These are phyloP conservation scores for Casuarina glauca DNA, from an alignment of 306 rosid species.

Conservation along the genomic window DNA sequence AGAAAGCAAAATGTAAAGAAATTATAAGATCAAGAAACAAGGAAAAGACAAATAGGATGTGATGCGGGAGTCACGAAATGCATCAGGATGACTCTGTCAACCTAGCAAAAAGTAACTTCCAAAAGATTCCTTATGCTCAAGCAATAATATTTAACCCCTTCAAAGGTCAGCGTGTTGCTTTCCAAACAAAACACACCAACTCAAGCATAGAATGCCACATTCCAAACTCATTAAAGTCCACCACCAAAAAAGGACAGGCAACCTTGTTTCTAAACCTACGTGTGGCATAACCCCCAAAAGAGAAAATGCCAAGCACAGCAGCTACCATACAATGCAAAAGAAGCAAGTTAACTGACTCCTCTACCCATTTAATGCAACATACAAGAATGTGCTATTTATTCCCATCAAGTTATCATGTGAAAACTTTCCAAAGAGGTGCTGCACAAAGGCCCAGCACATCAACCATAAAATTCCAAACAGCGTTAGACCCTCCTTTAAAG, in stretches of 20 bases:
- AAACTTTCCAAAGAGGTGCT: neutral
- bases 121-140: neutral
- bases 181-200: neutral
- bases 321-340: neutral
- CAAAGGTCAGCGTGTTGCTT: neutral
- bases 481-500: neutral
- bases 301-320: neutral
- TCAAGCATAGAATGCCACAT: neutral
- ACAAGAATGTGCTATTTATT: neutral
- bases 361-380: neutral
- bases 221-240: neutral
- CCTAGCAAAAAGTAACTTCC: neutral
- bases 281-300: conserved; percentile 3
- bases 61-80: too few species aligned
- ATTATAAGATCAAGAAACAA: neutral
- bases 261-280: neutral
- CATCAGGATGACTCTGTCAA: neutral
- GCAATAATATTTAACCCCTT: neutral
- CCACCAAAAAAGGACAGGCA: neutral
- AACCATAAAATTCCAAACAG: neutral
- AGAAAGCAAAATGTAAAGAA: neutral
- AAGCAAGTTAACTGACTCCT: neutral
- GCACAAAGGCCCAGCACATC: neutral
- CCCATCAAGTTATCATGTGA: neutral
- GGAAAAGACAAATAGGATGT: neutral